A percentile compares a stretch with the other conserved stretches of the same genome.
These are phyloP conservation scores for Akanthomyces muscarius DNA, from an alignment of 2,329 filamentous ascomycete genomes.

Conservation along the genomic window DNA sequence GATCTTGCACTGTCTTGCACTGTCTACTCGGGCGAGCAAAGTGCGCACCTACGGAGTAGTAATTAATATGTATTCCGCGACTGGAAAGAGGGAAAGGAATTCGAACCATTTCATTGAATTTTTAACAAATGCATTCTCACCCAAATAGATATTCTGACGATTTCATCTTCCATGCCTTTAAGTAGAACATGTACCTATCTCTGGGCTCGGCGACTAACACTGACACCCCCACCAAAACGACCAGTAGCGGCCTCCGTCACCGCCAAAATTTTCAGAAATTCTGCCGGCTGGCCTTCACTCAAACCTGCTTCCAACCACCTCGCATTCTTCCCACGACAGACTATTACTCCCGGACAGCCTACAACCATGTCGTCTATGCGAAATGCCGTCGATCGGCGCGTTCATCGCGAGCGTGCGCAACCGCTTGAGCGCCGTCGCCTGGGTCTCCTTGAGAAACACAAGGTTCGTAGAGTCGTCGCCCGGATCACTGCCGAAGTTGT, in stretches of 20 bases:
- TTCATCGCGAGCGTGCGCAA: slow-evolving; percentile 87
- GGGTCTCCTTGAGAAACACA: slow-evolving; percentile 94
- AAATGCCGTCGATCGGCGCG: slow-evolving; percentile 70
- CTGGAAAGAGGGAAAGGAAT: too few relatives aligned
- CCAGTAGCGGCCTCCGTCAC: slow-evolving; percentile 24
- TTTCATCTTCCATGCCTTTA: too few relatives aligned
- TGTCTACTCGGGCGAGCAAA: too few relatives aligned
- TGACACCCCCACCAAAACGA: background rate
- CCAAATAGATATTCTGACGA: too few relatives aligned
- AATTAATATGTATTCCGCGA: too few relatives aligned
- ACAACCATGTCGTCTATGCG: slow-evolving; percentile 51
- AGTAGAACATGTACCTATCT: too few relatives aligned
- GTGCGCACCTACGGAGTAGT: too few relatives aligned
- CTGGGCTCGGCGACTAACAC: too few relatives aligned
- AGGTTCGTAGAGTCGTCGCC: slow-evolving; percentile 45
- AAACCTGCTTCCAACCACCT: slow-evolving; percentile 9
- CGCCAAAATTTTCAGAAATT: slow-evolving; percentile 37
- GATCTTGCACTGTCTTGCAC: too few relatives aligned
- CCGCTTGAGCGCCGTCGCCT: slow-evolving; percentile 78
- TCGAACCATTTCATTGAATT: too few relatives aligned
- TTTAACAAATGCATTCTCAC: too few relatives aligned
- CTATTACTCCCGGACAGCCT: background rate
- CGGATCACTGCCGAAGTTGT: too few relatives aligned
- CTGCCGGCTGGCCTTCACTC: slow-evolving; percentile 25
- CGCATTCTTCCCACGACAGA: background rate